These are phyloP conservation scores for Jaltomata sinuosa DNA, from an alignment of 257 asterid genomes.

Conservation along the genomic window DNA sequence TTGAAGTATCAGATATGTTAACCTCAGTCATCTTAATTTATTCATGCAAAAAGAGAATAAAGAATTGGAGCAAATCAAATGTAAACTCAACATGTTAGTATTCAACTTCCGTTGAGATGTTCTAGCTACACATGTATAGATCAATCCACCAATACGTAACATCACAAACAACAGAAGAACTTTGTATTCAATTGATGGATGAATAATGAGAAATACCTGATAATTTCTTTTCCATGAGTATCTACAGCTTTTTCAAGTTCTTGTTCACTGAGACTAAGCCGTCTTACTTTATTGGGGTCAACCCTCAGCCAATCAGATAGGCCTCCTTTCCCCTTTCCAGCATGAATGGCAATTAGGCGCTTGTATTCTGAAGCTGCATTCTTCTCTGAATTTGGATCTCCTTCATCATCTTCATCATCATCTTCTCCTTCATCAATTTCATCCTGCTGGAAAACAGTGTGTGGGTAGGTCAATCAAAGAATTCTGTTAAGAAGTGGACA, in stretches of 20 bases:
- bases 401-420: conserved; percentile 36
- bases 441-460: conserved; percentile 26
- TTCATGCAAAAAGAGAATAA: neutral
- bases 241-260: conserved; percentile 47
- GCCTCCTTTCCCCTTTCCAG: conserved; percentile 70
- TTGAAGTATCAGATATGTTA: neutral
- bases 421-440: conserved; percentile 26
- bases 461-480: neutral
- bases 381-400: conserved; percentile 23
- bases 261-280: conserved; percentile 77
- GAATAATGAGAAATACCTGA: conserved; percentile 42
- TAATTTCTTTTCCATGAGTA: conserved; percentile 32
- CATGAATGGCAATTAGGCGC: conserved; percentile 63
- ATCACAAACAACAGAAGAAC: neutral
- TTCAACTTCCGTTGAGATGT: neutral
- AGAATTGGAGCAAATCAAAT: neutral
- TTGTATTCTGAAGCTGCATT: conserved; percentile 54
- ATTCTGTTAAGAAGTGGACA: neutral
- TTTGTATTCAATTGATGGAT: neutral
- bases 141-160: neutral
- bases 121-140: neutral
- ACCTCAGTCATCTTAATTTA: neutral
- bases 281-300: conserved; percentile 50
- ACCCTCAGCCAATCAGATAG: conserved; percentile 45
- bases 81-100: neutral